Base-by-base conservation (phyloP, 2,329 filamentous ascomycete genomes). In the Fusarium guadeloupense region DNA sequence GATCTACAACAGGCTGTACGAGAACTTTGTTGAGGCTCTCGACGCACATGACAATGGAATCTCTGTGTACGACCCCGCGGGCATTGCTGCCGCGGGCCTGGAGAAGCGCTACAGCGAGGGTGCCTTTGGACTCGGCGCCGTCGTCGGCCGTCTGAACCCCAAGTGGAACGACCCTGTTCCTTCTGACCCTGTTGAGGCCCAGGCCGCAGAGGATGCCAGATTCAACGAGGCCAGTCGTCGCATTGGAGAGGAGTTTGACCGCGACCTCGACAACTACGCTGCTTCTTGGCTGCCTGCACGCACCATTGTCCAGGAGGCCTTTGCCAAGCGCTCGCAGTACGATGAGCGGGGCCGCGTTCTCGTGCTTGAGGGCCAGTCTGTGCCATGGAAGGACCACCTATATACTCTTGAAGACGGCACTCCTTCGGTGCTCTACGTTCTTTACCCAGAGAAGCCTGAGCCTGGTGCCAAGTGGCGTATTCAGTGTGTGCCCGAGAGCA, bases 41-140 rank as follows among this genome's bases (percentile, higher is more conserved):
- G 95, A 99, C 77, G 95, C 93, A 54, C 94, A 99, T 78, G 95
- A 99, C 82, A 99, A 99, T 76, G 95, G 95, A 67, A 90, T 99
- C 73, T 89, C 88, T 21, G 84, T 83, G 54, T 96, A 96, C 78
- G 92, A 97, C 73, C 82, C 90, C 23, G 82, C 83, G 20, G 87
- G 82, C 26, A 74, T 97, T 16, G 77, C 85, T 25, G 83, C 87
- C 25, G 90, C 91, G 0, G 90, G 89, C 5, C 76, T 97, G 35
- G 80, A 90, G 76, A 95, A 93, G 81, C 88, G 89, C 67, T 97
- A 96, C 80, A 89, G 88, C 68, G 85, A 93, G 71, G 89, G 90
- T 55, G 91, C 89, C 44, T 93, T 97, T 79, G 89, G 86, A 44
- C 87, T 99, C 56, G 91, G 92, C 50, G 91, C 92, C 62, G 82